Evolutionary conservation across 306 rosid species (phyloP), one percentile per base, ranked within the genome.

Genomic region (Trifolium dubium): DNA sequence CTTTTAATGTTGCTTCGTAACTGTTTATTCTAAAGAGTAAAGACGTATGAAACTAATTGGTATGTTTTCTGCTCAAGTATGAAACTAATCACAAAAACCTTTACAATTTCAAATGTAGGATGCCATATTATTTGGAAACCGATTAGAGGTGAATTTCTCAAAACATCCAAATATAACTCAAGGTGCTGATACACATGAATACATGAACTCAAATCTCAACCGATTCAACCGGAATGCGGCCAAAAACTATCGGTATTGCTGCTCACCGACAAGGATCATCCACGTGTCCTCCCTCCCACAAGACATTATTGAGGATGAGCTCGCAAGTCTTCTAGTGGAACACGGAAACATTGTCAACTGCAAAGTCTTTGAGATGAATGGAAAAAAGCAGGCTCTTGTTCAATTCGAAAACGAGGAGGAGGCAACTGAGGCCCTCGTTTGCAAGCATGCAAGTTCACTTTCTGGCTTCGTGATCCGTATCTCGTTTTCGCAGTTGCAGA

Each of bases 171-270:
- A 83, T 79, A 95, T 95, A 64, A 92, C 88, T 34, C 99, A 95
- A 81, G 98, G 99, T 80, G 88, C 97, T 6, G 99, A 95, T 32
- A 90, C 99, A 14, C 97, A 85, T 0, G 99, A 95, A 79, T 95
- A 92, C 44, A 17, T 81, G 60, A 95, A 90, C 79, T 92, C 99
- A 54, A 92, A 92, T 81, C 99, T 95, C 81, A 95, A 95, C 65
- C 98, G 98, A 17, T 95, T 95, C 85, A 92, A 95, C 72, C 99
- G 99, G 0, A 95, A 95, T 70, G 99, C 99, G 67, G 98, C 97
- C 17, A 95, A 95, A 82, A 95, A 95, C 90, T 95, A 95, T 72
- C 92, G 97, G 14, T 95, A 92, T 43, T 95, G 99, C 89, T 95
- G 99, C 86, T 92, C 99, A 0, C 99, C 99, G 0, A 95, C 99